Evolutionary conservation across 768 basidiomycete species (phyloP), one percentile per base, ranked within the genome.

Genomic region (Naematelia encephala): DNA sequence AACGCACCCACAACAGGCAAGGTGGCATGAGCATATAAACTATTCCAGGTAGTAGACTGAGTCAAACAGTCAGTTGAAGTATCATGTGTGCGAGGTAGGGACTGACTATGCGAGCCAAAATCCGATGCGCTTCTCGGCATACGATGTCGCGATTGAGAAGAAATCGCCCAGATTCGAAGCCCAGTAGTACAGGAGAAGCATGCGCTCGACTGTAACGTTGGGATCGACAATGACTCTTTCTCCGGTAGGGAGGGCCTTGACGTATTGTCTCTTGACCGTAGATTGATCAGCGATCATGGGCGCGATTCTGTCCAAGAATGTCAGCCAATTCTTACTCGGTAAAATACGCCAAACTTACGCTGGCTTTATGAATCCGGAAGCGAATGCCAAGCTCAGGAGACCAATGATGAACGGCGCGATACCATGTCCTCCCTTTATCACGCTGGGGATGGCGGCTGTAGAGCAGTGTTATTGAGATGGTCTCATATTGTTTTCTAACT

Each of bases 331-430:
- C n/a, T n/a, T n/a, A n/a, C n/a, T n/a, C n/a, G n/a, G n/a, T n/a
- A n/a, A n/a, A n/a, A n/a, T n/a, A n/a, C n/a, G n/a, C n/a, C n/a
- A 16, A 23, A 46, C 44, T 14, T 23, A 46, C 44, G 44, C 44
- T 14, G 77, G 76, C 61, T 78, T 78, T 68, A 77, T 76, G 62
- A 74, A 72, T 4, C 76, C 76, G 14, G 73, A 67, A 25, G 71
- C 74, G 51, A 74, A 71, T 8, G 74, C 67, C 29, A 77, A 64
- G 57, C 69, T 69, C 48, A 75, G 45, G 42, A 76, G 44, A 4
- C 66, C 57, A 52, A 74, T 61, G 49, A 73, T 61, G 66, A 78
- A 75, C 16, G 57, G 54, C 29, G 60, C 73, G 26, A 77, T 44
- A 5, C 70, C 61, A 23, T 48, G 54, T 14, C 70, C 61, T 19